Base-by-base conservation (phyloP, 169 alveolate genomes). In the Perkinsus marinus region DNA sequence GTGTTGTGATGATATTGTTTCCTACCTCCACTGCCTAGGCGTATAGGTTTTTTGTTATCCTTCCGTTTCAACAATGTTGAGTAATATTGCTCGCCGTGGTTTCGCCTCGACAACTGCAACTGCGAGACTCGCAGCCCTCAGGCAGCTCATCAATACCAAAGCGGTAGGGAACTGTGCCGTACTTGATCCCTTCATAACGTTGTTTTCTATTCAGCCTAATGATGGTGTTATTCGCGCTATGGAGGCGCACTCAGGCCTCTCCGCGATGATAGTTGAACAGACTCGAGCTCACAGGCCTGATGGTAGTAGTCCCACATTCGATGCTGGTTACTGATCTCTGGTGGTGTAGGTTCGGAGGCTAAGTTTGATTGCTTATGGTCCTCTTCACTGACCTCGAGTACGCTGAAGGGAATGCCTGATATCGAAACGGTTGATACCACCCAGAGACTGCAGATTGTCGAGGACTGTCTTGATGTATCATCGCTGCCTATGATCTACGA, bases 221-320 rank as follows among this genome's bases (percentile, higher is more conserved):
- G 22, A 57, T 26, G 79, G 79, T 16, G 79, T 89, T 37, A 41
- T 89, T 3, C 91, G 91, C 90, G 93, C 95, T 39, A 93, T 95
- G 95, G 97, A 95, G 91, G 96, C 96, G 47, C 97, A 95, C 91
- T 93, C 94, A 34, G 96, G 96, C 7, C 93, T 94, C 43, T 93
- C 95, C 39, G 97, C 95, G 13, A 43, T 93, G 69, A 94, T 95
- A 30, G 95, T 94, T 13, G 94, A 95, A 90, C 95, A 94, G 91
- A 95, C 95, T 57, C 95, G 95, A 89, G 94, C 92, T 91, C 89
- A 57, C 68, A 95, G 94, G 69, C 93, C 94, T 90, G 94, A 94
- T 96, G 96, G 92, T 43, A 93, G 94, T 41, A 17, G 7, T 9
- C 5, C 79, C 79, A 19, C 37, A 5, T 57, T 26, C 79, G 3